Percentiles rank a stretch among this genome's conserved stretches.
Evolutionary conservation across 306 rosid genomes (phyloP).

Genomic region (Comarum palustre): DNA sequence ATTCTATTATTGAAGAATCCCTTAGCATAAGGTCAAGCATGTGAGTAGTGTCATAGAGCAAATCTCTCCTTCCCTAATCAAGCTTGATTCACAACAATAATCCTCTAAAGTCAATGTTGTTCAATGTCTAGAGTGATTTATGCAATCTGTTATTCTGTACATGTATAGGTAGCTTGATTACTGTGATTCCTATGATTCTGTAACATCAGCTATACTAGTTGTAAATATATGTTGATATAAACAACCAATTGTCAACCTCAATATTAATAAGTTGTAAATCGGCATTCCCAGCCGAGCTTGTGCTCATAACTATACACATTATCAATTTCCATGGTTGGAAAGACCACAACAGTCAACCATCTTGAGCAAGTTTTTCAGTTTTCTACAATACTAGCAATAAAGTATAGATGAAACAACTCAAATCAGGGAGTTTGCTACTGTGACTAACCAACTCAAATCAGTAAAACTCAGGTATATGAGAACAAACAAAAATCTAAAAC

Average conservation of each 20-base stretch:
- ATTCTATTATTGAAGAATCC: not conserved
- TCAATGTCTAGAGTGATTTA: too few relatives aligned
- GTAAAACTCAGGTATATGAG: too few relatives aligned
- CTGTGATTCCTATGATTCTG: too few relatives aligned
- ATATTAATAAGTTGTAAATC: constrained; percentile 9
- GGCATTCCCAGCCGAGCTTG: constrained; percentile 24
- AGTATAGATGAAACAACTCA: not conserved
- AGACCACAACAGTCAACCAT: not conserved
- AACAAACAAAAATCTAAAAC: too few relatives aligned
- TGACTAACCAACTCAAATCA: too few relatives aligned
- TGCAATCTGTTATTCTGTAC: too few relatives aligned
- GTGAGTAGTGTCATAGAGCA: constrained; percentile 26
- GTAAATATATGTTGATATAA: not conserved
- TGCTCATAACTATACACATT: not conserved
- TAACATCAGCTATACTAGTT: too few relatives aligned
- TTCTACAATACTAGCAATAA: constrained; percentile 5
- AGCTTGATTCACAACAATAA: constrained; percentile 1
- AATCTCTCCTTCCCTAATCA: too few relatives aligned
- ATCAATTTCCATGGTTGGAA: not conserved
- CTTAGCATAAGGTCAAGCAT: constrained; percentile 36
- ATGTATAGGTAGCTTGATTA: too few relatives aligned
- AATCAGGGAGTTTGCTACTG: too few relatives aligned
- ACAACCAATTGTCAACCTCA: constrained; percentile 18
- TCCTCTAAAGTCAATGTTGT: too few relatives aligned
- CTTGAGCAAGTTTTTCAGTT: constrained; percentile 3